Evolutionary conservation across 1,284 basidiomycete species (phyloP).

Genomic region (Malassezia nana): DNA sequence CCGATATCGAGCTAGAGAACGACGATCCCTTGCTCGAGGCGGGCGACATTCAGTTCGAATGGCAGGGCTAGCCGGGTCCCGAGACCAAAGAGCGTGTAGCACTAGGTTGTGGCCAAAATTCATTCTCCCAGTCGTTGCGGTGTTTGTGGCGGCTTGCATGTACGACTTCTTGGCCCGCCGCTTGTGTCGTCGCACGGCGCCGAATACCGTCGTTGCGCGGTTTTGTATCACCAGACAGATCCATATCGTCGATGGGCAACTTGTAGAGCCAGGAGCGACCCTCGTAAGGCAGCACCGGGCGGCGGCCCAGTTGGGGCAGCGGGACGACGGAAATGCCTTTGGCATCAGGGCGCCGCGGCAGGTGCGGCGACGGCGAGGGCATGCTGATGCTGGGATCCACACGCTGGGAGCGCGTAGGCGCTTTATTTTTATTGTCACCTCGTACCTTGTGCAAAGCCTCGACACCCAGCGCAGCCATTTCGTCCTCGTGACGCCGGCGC

Average conservation of each 20-base stretch:
- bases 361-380: conserved; percentile 29
- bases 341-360: conserved; percentile 42
- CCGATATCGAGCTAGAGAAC: conserved; percentile 6
- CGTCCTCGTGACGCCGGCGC: conserved; percentile 37
- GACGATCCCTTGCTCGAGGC: conserved; percentile 38
- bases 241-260: conserved; percentile 11
- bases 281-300: conserved; percentile 38
- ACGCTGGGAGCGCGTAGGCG: not conserved
- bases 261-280: conserved; percentile 31
- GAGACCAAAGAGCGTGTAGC: conserved; percentile 3
- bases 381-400: conserved; percentile 31
- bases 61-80: conserved; percentile 22
- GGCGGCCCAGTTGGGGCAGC: conserved; percentile 37
- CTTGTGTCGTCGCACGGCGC: conserved; percentile 32
- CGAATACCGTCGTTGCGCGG: conserved; percentile 24
- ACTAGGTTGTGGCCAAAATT: conserved; percentile 16
- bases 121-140: conserved; percentile 10
- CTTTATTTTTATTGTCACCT: conserved; percentile 16
- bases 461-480: conserved; percentile 39
- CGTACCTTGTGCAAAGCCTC: conserved; percentile 33
- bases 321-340: conserved; percentile 38
- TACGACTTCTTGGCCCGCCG: conserved; percentile 41
- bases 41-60: conserved; percentile 45
- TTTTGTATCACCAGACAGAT: conserved; percentile 31
- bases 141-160: conserved; percentile 21